These are phyloP conservation scores for Cladosporium austrohemisphaericum DNA, from an alignment of 2,329 filamentous ascomycete species.

Conservation along the genomic window DNA sequence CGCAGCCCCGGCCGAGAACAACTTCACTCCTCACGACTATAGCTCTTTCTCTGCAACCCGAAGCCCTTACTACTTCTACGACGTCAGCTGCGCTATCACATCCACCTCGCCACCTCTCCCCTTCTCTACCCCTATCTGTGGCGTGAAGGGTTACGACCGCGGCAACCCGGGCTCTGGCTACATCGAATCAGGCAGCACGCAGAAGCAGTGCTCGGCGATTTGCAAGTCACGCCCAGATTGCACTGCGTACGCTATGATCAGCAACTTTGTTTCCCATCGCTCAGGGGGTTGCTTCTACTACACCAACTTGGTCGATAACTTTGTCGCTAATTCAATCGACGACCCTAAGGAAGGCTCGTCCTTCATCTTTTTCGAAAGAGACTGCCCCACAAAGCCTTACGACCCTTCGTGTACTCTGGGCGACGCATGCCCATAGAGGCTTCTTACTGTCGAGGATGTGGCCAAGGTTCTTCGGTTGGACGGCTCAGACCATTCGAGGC, in stretches of 20 bases:
- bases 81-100: slow-evolving; percentile 1
- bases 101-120: slow-evolving; percentile 1
- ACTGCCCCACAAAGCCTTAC: slow-evolving; percentile 1
- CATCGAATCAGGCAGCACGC: neutral
- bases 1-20: neutral
- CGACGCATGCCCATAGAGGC: neutral
- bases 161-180: slow-evolving; percentile 2
- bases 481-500: too few relatives aligned
- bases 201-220: neutral
- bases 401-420: slow-evolving; percentile 1
- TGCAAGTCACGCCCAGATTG: slow-evolving; percentile 1
- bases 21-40: slow-evolving; percentile 7
- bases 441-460: too few relatives aligned
- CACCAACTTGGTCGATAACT: slow-evolving; percentile 1
- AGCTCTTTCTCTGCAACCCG: slow-evolving; percentile 1
- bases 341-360: slow-evolving; percentile 1
- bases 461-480: too few relatives aligned
- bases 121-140: neutral
- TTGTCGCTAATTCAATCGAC: neutral
- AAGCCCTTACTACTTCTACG: slow-evolving; percentile 10
- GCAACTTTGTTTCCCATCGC: neutral
- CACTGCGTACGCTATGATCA: neutral
- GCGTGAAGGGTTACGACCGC: slow-evolving; percentile 2
- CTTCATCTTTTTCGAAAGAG: neutral
- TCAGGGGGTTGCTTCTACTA: neutral